Evolutionary conservation across 768 basidiomycete species (phyloP), one percentile per base, ranked within the genome.

Genomic region (Leccinellum albellum): DNA sequence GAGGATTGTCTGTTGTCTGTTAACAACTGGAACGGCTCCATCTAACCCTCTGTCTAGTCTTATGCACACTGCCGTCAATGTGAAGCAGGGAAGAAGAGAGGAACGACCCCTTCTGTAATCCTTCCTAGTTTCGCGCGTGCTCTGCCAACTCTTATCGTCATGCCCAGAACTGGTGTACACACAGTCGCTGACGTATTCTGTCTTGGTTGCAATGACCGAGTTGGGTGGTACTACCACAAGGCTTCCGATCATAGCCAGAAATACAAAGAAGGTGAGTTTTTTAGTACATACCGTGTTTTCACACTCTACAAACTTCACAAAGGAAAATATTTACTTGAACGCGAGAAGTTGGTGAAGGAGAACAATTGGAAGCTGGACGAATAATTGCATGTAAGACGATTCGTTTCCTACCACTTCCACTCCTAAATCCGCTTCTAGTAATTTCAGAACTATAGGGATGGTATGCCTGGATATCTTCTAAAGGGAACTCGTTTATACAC

Each of bases 141-240:
- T 10, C 31, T 2, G 12, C 4, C 28, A 21, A 29, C 59, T 24
- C 62, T 60, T 24, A 47, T 59, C 12, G 14, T 51, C 33, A 17
- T 60, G 17, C 42, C 21, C 56, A 91, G 89, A 55, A 92, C 90
- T 7, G 90, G 90, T 5, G 81, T 88, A 4, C 89, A 92, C 61
- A 86, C 86, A 1, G 91, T 93, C 7, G 87, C 89, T 13, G 91
- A 93, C 66, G 82, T 85, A 1, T 91, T 82, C 67, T 93, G 91
- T 65, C 52, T 88, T 31, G 89, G 88, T 0, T 93, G 91, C 72
- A 84, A 86, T 55, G 88, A 88, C 15, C 79, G 88, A 33, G 56
- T 92, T 4, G 90, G 91, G 1, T 93, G 91, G 90, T 90, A 78
- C 66, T 93, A 93, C 63, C 83, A 89, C 69, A 88, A 86, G 66